Percentiles rank a stretch among this genome's conserved stretches.
These are phyloP conservation scores for Posidonia oceanica DNA, from an alignment of 116 monocot species.

Conservation along the genomic window DNA sequence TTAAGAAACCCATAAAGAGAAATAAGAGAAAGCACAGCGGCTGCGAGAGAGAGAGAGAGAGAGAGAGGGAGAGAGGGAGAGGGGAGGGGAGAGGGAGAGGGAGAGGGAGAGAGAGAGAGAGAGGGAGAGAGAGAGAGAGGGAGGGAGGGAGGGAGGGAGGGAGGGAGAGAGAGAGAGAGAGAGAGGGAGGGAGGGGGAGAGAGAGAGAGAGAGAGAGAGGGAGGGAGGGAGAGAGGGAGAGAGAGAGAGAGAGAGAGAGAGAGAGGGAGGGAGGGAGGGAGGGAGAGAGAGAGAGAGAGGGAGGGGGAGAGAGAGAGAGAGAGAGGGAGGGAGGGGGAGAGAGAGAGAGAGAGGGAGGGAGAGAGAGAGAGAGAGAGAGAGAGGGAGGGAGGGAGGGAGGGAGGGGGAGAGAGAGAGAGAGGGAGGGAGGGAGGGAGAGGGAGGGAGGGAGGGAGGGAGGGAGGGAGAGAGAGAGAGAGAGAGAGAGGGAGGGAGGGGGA, in stretches of 20 bases:
- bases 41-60: neutral
- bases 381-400: too few relatives aligned
- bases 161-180: neutral
- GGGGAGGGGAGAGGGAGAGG: neutral
- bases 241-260: neutral
- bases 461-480: too few relatives aligned
- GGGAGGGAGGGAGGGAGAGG: too few relatives aligned
- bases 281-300: neutral
- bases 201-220: neutral
- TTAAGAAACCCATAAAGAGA: too few relatives aligned
- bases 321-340: neutral
- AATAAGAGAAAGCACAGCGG: neutral
- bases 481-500: neutral
- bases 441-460: too few relatives aligned
- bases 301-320: neutral
- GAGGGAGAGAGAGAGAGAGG: neutral
- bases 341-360: neutral
- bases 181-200: slow-evolving; percentile 1
- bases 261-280: neutral
- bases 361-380: neutral
- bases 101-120: slow-evolving; percentile 4
- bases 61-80: neutral
- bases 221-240: neutral
- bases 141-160: neutral
- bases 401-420: too few relatives aligned